A percentile compares a stretch with the other conserved stretches of the same genome.
Conservation (phyloP, 75 land plant species). For the Pinus tabuliformis region DNA sequence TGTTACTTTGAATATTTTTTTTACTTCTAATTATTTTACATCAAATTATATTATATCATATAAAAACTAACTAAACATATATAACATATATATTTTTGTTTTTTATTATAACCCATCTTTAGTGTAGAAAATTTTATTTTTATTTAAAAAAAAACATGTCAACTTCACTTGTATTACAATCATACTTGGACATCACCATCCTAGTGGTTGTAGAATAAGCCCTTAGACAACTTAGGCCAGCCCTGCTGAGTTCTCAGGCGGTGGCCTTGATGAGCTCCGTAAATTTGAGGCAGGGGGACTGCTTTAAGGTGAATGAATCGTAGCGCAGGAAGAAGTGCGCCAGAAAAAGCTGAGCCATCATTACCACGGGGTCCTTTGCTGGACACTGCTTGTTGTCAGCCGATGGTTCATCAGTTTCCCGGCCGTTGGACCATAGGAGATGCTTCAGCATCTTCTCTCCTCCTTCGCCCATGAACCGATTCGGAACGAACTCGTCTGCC, state of each 20-base stretch:
- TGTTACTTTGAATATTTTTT: too few species aligned
- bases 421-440: constrained; percentile 78
- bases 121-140: too few species aligned
- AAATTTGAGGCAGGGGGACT: neutral
- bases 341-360: constrained; percentile 37
- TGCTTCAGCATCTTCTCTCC: constrained; percentile 52
- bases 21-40: too few species aligned
- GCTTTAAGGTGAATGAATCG: constrained; percentile 43
- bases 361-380: constrained; percentile 55
- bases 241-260: neutral
- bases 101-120: too few species aligned
- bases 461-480: constrained; percentile 56
- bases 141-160: too few species aligned
- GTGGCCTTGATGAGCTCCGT: neutral
- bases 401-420: constrained; percentile 39
- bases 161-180: too few species aligned
- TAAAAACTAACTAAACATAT: too few species aligned
- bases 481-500: constrained; percentile 20
- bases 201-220: too few species aligned
- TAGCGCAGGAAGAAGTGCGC: constrained; percentile 50
- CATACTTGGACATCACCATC: too few species aligned
- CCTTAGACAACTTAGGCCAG: too few species aligned
- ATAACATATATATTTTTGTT: too few species aligned
- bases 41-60: too few species aligned
- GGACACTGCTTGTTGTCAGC: constrained; percentile 67